Percentiles rank a stretch among this genome's conserved stretches.
These are phyloP conservation scores for Metschnikowia orientalis DNA, from an alignment of 805 yeast species.

Conservation along the genomic window DNA sequence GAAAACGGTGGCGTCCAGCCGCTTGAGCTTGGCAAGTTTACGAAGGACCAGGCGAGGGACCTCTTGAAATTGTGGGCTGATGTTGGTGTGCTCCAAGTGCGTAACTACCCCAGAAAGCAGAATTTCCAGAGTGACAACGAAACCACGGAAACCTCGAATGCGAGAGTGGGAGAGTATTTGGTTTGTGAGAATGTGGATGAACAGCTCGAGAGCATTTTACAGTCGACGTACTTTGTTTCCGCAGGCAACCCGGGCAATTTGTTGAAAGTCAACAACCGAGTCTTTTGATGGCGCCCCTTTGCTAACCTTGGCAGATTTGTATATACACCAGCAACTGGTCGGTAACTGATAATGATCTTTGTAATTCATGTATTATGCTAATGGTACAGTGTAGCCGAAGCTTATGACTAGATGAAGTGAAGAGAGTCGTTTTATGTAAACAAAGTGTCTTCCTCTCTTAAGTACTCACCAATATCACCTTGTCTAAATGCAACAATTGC, in stretches of 20 bases:
- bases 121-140: slow-evolving; percentile 11
- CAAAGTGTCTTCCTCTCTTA: slow-evolving; percentile 95
- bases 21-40: slow-evolving; percentile 25
- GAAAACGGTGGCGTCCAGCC: slow-evolving; percentile 30
- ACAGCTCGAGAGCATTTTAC: slow-evolving; percentile 27
- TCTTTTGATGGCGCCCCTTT: too few relatives aligned
- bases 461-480: slow-evolving; percentile 94
- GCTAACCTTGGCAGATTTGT: too few relatives aligned
- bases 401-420: too few relatives aligned
- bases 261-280: slow-evolving; percentile 28
- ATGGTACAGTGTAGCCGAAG: slow-evolving; percentile 4
- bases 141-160: slow-evolving; percentile 4
- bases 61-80: slow-evolving; percentile 31
- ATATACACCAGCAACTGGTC: too few relatives aligned
- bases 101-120: slow-evolving; percentile 31
- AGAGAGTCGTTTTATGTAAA: slow-evolving; percentile 51
- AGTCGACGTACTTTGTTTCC: slow-evolving; percentile 30
- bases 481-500: slow-evolving; percentile 95
- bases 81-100: slow-evolving; percentile 30
- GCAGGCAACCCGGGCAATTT: slow-evolving; percentile 39
- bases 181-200: slow-evolving; percentile 19
- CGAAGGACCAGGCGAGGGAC: slow-evolving; percentile 28
- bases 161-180: slow-evolving; percentile 17
- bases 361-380: slow-evolving; percentile 11
- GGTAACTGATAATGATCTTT: too few relatives aligned